Conservation (phyloP, 179 eudicot genomes). For the Actinidia polygama region DNA sequence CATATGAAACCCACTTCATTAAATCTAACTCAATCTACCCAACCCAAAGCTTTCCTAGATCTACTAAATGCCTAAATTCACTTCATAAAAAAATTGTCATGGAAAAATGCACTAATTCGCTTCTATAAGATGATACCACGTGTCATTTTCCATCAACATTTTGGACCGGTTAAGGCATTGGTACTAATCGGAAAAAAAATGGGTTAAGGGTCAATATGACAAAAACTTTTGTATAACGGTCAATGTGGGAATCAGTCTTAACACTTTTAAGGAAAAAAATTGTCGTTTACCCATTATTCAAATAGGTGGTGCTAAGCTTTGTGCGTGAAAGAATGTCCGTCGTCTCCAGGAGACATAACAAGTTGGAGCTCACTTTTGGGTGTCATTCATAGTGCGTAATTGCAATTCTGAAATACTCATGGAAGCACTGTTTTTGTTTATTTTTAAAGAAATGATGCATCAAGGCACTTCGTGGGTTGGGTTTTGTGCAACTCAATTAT, state of each 20-base stretch:
- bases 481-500: constrained; percentile 37
- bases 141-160: no score
- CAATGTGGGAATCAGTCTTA: no score
- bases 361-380: constrained; percentile 29
- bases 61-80: constrained; percentile 11
- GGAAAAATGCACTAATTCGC: constrained; percentile 31
- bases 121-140: no score
- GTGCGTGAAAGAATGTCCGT: constrained; percentile 28
- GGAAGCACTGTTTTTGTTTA: constrained; percentile 24
- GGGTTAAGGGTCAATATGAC: no score
- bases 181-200: no score
- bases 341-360: constrained; percentile 21
- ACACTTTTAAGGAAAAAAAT: no score
- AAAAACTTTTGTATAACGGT: no score
- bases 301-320: neutral
- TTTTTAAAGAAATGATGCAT: constrained; percentile 9
- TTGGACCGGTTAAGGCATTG: no score
- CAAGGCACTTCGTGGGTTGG: constrained; percentile 23
- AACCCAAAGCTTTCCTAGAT: constrained; percentile 27
- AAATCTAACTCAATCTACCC: constrained; percentile 9
- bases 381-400: neutral
- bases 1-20: constrained; percentile 24
- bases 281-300: constrained; percentile 15
- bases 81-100: constrained; percentile 19
- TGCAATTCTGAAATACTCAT: no score